Evolutionary conservation across 202 grass and related monocot species (phyloP), one percentile per base, ranked within the genome.

Genomic region (Elaeis oleifera): DNA sequence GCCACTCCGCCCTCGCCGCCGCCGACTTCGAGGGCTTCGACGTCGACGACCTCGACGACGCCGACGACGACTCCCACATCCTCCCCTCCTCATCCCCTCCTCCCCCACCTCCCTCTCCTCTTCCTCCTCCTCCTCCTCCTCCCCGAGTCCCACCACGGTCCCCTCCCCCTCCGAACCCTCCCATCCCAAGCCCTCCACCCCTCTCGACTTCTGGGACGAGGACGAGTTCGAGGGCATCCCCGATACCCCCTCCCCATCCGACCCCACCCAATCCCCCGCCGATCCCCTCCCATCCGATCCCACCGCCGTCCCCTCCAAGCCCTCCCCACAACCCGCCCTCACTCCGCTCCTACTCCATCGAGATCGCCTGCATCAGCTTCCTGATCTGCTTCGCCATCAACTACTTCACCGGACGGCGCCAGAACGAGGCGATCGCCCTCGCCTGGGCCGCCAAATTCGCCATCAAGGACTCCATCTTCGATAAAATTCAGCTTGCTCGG

Each of bases 171-270:
- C 36, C 36, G 36, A 44, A 1, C 68, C 64, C 79, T 18, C 58
- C 49, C 23, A 21, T 53, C 22, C 57, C 63, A 56, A 73, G 16
- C 50, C 70, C 56, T 23, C 65, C 28, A 26, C 70, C 0, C 21
- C 65, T 19, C 32, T 58, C 54, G 94, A 99, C 70, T 73, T 89
- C 72, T 99, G 94, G 94, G 94, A 99, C 63, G 94, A 99, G 71
- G 94, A 99, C 49, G 94, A 99, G 85, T 99, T 99, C 58, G 94
- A 99, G 78, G 94, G 94, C 13, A 99, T 99, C 56, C 94, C 80
- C 17, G 31, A 44, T 44, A 44, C 36, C 9, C 36, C 36, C 36
- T 55, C 15, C 21, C 74, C 5, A 72, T 84, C 3, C 71, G 36
- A 14, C 36, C 36, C 1, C 36, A 44, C 11, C 74, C 1, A 76